Evolutionary conservation across 1,139 yeast genomes (phyloP).

Genomic region (Geotrichum restrictum): DNA sequence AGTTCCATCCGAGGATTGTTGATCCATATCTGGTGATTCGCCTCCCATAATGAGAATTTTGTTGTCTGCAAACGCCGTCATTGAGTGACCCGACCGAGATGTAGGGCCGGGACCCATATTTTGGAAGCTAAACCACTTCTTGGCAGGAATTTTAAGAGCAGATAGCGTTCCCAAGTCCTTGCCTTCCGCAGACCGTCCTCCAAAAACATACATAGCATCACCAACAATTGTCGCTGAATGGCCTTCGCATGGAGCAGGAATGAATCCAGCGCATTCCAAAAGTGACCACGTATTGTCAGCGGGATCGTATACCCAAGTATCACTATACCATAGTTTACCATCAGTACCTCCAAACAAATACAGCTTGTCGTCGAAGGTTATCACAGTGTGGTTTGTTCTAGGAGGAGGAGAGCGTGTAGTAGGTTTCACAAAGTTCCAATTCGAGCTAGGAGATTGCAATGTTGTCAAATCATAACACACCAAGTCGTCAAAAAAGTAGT

Average conservation of each 20-base stretch:
- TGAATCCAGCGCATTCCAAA: constrained; percentile 50
- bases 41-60: constrained; percentile 89
- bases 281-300: constrained; percentile 58
- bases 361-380: constrained; percentile 69
- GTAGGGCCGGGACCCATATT: constrained; percentile 65
- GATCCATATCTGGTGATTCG: constrained; percentile 44
- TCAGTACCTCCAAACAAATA: constrained; percentile 95
- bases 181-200: constrained; percentile 83
- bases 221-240: constrained; percentile 81
- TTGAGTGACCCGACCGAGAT: constrained; percentile 90
- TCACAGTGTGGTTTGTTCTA: constrained; percentile 86
- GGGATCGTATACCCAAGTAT: constrained; percentile 81
- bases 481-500: constrained; percentile 77
- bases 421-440: constrained; percentile 75
- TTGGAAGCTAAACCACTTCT: constrained; percentile 68
- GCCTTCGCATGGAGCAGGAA: constrained; percentile 86
- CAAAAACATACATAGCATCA: constrained; percentile 78
- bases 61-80: constrained; percentile 66
- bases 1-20: constrained; percentile 22
- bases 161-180: constrained; percentile 62
- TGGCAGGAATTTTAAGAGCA: constrained; percentile 70
- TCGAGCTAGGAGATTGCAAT: constrained; percentile 77
- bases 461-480: constrained; percentile 83
- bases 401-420: constrained; percentile 61
- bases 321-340: constrained; percentile 68